Evolutionary conservation across 192 early-diverging fungal species (phyloP), one percentile per base, ranked within the genome.

Genomic region (Coemansia sp.): DNA sequence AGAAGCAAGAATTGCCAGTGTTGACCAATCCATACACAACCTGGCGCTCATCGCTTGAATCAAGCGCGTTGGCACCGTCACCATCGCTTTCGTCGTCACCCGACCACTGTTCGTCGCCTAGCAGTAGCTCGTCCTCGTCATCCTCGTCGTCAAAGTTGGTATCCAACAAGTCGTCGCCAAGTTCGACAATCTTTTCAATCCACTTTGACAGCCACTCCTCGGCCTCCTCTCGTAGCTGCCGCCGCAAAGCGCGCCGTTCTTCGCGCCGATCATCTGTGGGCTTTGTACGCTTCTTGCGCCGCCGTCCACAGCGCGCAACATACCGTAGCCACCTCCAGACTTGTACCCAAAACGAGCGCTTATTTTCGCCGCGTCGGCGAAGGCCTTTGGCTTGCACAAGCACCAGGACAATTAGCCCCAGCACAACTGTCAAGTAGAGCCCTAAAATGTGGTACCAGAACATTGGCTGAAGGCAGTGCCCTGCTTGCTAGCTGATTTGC

Each of bases 1-100:
- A 85, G 66, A 94, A 97, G 74, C 94, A 97, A 51, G 93, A 90
- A 70, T 97, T 97, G 50, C 94, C 94, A 21, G 88, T 86, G 56
- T 97, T 97, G 58, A 90, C 84, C 48, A 96, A 82, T 2, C 94
- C 94, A 63, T 84, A 82, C 47, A 91, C 81, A 7, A 72, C 70
- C 60, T 82, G 73, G 15, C 69, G 68, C 57, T 66, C 69, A 59
- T 76, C 75, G 10, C 45, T 52, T 23, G 52, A 47, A 21, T 55
- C 63, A 10, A 15, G 14, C 27, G 43, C 22, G 12, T 58, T 54
- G 39, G 8, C 11, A 12, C 66, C 62, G 2, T 62, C 60, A 32
- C 37, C 57, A 17, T 70, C 67, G 63, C 72, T 66, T 35, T 6
- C 58, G 9, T 75, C 68, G 25, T 74, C 68, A 39, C 65, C 57